phyloP scores from a whole-genome alignment of 495 filamentous ascomycete species.

The Trichoderma reesei region DNA sequence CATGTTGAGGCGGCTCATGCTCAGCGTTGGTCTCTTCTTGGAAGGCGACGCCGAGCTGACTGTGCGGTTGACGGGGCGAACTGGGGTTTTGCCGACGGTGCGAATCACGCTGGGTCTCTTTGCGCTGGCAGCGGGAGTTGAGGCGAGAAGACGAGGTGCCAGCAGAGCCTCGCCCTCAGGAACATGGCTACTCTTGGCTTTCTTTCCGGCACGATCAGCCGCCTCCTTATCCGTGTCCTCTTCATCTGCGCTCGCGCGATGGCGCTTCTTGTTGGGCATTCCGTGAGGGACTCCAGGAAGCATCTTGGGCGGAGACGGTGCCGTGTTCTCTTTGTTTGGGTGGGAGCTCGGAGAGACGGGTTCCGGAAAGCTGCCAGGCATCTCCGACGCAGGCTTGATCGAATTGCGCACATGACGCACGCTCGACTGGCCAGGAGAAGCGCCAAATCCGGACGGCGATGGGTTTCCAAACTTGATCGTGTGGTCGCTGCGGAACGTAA shows the following conservation, averaged over 20 bases:
- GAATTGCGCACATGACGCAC: slow-evolving; percentile 48
- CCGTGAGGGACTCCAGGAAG: slow-evolving; percentile 49
- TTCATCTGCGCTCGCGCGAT: slow-evolving; percentile 42
- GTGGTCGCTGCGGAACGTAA: slow-evolving; percentile 51
- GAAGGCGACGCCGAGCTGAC: slow-evolving; percentile 25
- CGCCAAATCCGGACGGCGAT: slow-evolving; percentile 35
- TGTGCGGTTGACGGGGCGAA: slow-evolving; percentile 8
- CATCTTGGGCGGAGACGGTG: slow-evolving; percentile 18
- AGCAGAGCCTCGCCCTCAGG: slow-evolving; percentile 38
- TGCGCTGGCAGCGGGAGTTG: slow-evolving; percentile 13
- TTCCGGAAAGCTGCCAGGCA: slow-evolving; percentile 42
- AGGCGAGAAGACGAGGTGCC: slow-evolving; percentile 27
- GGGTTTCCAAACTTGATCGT: slow-evolving; percentile 41
- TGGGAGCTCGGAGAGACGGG: slow-evolving; percentile 14
- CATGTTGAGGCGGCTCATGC: slow-evolving; percentile 42
- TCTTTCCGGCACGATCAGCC: slow-evolving; percentile 33
- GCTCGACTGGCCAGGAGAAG: slow-evolving; percentile 43
- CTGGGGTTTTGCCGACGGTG: background rate
- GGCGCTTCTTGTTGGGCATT: slow-evolving; percentile 64
- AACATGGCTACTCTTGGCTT: slow-evolving; percentile 34
- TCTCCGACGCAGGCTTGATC: slow-evolving; percentile 28
- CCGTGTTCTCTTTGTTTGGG: slow-evolving; percentile 41
- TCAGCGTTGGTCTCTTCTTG: slow-evolving; percentile 39
- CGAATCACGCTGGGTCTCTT: slow-evolving; percentile 19
- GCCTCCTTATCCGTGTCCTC: slow-evolving; percentile 35